These are phyloP conservation scores for Russula foetens DNA, from an alignment of 768 basidiomycete genomes.

Conservation along the genomic window DNA sequence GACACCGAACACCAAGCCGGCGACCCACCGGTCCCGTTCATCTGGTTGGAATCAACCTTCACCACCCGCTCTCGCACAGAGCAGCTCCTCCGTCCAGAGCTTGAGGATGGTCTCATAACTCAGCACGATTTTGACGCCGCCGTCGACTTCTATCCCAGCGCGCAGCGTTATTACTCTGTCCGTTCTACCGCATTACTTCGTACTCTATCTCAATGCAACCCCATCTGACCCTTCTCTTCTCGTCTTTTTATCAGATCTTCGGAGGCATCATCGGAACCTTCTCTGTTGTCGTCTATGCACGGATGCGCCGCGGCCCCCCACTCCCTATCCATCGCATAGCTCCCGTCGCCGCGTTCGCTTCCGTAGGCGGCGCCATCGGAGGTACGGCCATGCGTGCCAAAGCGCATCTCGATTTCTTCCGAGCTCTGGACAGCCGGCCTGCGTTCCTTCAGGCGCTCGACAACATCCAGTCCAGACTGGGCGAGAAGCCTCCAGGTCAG, in stretches of 20 bases:
- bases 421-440: slow-evolving; percentile 26
- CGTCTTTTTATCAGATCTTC: slow-evolving; percentile 20
- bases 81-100: slow-evolving; percentile 44
- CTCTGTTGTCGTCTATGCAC: slow-evolving; percentile 24
- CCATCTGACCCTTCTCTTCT: slow-evolving; percentile 1
- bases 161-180: slow-evolving; percentile 38
- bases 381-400: slow-evolving; percentile 24
- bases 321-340: slow-evolving; percentile 25
- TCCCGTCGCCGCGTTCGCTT: slow-evolving; percentile 23
- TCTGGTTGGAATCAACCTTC: slow-evolving; percentile 41
- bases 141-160: slow-evolving; percentile 43
- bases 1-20: no score
- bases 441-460: slow-evolving; percentile 28
- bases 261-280: slow-evolving; percentile 25
- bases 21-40: slow-evolving; percentile 23
- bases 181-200: slow-evolving; percentile 8
- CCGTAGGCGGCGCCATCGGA: slow-evolving; percentile 27
- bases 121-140: slow-evolving; percentile 50
- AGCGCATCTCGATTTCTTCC: slow-evolving; percentile 27
- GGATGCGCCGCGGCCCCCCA: slow-evolving; percentile 23
- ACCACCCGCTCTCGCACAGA: slow-evolving; percentile 33
- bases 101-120: slow-evolving; percentile 42
- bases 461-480: slow-evolving; percentile 25
- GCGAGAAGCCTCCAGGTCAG: slow-evolving; percentile 14
- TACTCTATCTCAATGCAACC: slow-evolving; percentile 21